Percentiles rank a stretch among this genome's conserved stretches.
phyloP scores from a whole-genome alignment of 768 basidiomycete genomes.

The Mycena galericulata region DNA sequence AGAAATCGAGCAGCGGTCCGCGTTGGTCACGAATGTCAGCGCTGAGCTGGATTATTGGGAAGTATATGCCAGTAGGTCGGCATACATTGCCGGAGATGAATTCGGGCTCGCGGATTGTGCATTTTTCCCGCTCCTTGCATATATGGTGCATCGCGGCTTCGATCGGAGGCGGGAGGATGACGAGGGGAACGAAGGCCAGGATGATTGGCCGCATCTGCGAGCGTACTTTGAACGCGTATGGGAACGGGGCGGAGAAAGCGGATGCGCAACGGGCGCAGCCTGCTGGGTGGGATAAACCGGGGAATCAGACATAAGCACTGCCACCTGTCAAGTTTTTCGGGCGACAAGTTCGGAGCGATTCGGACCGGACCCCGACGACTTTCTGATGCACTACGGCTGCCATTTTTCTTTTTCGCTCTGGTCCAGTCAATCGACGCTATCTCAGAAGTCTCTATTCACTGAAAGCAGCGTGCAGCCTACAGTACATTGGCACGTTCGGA shows the following conservation, averaged over 20 bases:
- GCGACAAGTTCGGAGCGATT: too few relatives aligned
- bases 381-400: too few relatives aligned
- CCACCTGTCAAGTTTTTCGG: too few relatives aligned
- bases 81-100: constrained; percentile 40
- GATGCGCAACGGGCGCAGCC: constrained; percentile 42
- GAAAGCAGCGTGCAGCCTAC: too few relatives aligned
- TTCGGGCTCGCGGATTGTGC: constrained; percentile 44
- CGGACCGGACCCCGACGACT: too few relatives aligned
- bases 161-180: constrained; percentile 29
- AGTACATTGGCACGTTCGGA: too few relatives aligned
- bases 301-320: too few relatives aligned
- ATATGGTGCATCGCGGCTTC: constrained; percentile 45
- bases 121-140: too few relatives aligned
- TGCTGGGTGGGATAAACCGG: constrained; percentile 37
- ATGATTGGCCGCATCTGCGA: constrained; percentile 39
- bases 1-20: constrained; percentile 18
- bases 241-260: constrained; percentile 37
- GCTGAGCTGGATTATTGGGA: constrained; percentile 44
- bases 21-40: constrained; percentile 35
- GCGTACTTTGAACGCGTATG: constrained; percentile 41
- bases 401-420: too few relatives aligned
- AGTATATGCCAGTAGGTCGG: constrained; percentile 34
- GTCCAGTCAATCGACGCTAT: too few relatives aligned
- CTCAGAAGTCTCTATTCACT: too few relatives aligned
- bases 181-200: not conserved